Conservation (phyloP, 2,329 filamentous ascomycete species). For the Fusarium sp. region DNA sequence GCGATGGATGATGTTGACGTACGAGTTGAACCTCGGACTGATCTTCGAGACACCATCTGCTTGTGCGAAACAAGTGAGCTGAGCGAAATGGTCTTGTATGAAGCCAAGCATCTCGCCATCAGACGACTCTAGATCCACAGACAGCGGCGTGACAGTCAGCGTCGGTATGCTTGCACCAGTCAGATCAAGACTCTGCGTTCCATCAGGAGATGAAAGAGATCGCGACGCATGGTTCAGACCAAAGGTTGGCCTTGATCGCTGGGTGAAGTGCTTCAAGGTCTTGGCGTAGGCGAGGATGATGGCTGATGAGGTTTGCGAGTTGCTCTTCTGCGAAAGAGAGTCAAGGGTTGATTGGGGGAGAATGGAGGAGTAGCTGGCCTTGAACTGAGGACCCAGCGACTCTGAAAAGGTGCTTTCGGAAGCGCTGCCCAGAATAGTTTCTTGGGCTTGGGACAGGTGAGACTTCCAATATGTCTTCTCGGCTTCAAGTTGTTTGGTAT, state of each 20-base stretch:
- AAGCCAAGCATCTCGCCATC: neutral
- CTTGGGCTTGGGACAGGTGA: neutral
- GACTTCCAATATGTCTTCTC: conserved; percentile 15
- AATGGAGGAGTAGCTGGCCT: neutral
- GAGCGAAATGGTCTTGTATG: conserved; percentile 18
- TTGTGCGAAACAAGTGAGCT: conserved; percentile 14
- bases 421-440: neutral
- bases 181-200: conserved; percentile 11
- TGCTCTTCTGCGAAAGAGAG: neutral
- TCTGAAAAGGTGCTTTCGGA: accelerated
- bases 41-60: neutral
- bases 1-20: conserved; percentile 23
- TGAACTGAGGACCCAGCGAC: conserved; percentile 7
- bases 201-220: conserved; percentile 9
- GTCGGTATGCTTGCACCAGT: conserved; percentile 10
- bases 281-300: conserved; percentile 16
- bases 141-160: conserved; percentile 7
- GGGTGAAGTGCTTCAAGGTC: neutral
- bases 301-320: neutral
- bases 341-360: accelerated
- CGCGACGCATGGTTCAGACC: conserved; percentile 27
- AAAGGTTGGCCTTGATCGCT: neutral
- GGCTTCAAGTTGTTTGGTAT: neutral
- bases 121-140: neutral
- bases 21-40: conserved; percentile 8